Evolutionary conservation across 2,329 filamentous ascomycete genomes (phyloP).

Genomic region (Hysterium pulicare): DNA sequence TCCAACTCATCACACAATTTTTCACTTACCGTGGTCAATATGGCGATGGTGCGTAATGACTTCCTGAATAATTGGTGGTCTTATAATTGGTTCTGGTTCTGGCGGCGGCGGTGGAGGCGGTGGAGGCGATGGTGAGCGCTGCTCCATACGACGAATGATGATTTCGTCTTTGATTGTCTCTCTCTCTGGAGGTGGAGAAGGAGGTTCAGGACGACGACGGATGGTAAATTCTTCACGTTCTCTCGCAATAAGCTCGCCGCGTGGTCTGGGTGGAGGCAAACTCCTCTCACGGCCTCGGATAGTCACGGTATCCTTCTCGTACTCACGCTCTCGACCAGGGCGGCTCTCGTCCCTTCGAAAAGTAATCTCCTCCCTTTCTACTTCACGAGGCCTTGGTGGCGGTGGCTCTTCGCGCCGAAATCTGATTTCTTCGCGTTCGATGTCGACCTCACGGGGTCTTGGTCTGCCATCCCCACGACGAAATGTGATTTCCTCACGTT

Average conservation of each 20-base stretch:
- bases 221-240: slow-evolving; percentile 42
- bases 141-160: slow-evolving; percentile 46
- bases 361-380: slow-evolving; percentile 41
- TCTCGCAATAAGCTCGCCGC: slow-evolving; percentile 36
- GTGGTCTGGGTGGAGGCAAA: slow-evolving; percentile 31
- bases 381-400: slow-evolving; percentile 22
- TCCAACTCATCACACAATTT: neutral
- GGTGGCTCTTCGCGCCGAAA: slow-evolving; percentile 42
- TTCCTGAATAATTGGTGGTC: slow-evolving; percentile 80
- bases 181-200: too few relatives aligned
- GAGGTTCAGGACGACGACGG: slow-evolving; percentile 36
- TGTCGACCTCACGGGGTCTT: slow-evolving; percentile 33
- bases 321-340: slow-evolving; percentile 29
- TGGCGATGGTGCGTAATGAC: slow-evolving; percentile 86
- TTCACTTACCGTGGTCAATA: slow-evolving; percentile 73
- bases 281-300: slow-evolving; percentile 35
- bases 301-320: slow-evolving; percentile 33
- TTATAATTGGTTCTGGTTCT: slow-evolving; percentile 63
- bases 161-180: slow-evolving; percentile 39
- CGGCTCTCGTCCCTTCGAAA: slow-evolving; percentile 37
- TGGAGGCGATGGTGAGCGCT: slow-evolving; percentile 50
- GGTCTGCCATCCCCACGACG: slow-evolving; percentile 38
- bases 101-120: slow-evolving; percentile 44
- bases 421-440: slow-evolving; percentile 47
- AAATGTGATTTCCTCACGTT: slow-evolving; percentile 43